Conservation (phyloP, 768 basidiomycete species). For the Saitozyma podzolica region DNA sequence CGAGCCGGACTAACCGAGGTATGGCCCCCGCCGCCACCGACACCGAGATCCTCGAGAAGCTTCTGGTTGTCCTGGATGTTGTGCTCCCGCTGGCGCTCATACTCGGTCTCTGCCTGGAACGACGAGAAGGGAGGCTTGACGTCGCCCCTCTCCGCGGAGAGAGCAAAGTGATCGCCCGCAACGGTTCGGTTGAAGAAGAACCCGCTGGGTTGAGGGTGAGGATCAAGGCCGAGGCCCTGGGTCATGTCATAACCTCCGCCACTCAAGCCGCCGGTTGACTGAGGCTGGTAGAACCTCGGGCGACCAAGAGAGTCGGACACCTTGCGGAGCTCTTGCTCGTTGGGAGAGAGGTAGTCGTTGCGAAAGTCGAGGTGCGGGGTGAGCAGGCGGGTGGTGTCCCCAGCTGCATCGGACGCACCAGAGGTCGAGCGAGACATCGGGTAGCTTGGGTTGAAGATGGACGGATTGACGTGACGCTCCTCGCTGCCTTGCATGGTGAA, state of each 20-base stretch:
- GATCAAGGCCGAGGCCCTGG: slow-evolving; percentile 7
- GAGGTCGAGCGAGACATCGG: slow-evolving; percentile 46
- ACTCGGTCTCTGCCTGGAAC: slow-evolving; percentile 36
- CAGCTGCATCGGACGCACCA: slow-evolving; percentile 30
- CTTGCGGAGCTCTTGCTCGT: slow-evolving; percentile 39
- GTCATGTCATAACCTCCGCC: slow-evolving; percentile 9
- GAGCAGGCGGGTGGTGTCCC: slow-evolving; percentile 26
- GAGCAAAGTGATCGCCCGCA: slow-evolving; percentile 20
- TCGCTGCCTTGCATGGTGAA: not conserved
- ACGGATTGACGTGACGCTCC: slow-evolving; percentile 31
- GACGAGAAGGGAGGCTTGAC: slow-evolving; percentile 16
- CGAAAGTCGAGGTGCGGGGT: slow-evolving; percentile 38
- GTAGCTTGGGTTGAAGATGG: slow-evolving; percentile 30
- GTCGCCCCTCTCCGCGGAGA: slow-evolving; percentile 30
- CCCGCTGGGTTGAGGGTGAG: slow-evolving; percentile 36
- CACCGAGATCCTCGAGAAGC: slow-evolving; percentile 44
- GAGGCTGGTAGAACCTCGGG: not conserved
- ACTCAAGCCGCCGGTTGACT: not conserved
- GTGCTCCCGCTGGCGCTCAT: slow-evolving; percentile 45
- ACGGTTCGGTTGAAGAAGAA: slow-evolving; percentile 13
- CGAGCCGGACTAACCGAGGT: not conserved
- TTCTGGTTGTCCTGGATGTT: slow-evolving; percentile 46
- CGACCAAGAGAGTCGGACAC: slow-evolving; percentile 36
- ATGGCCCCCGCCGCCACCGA: slow-evolving; percentile 28
- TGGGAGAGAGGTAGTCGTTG: slow-evolving; percentile 18